phyloP scores from a whole-genome alignment of 768 basidiomycete genomes.

The Russula virescens region DNA sequence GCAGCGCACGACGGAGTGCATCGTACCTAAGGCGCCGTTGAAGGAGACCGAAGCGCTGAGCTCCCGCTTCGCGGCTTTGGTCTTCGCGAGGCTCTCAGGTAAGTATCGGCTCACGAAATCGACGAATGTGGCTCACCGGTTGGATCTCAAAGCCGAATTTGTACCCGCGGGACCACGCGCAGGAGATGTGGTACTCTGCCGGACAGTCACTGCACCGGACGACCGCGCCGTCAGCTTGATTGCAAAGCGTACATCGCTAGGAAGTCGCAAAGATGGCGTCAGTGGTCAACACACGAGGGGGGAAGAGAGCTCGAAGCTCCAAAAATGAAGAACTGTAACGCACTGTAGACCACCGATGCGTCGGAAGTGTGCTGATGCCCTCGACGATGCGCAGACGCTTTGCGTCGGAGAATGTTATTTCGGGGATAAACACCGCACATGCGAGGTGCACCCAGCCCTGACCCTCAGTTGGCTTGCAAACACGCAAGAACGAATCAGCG shows the following conservation, averaged over 20 bases:
- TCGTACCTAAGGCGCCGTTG: constrained; percentile 44
- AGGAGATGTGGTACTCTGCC: constrained; percentile 79
- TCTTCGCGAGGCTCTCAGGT: constrained; percentile 36
- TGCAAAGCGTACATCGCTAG: constrained; percentile 75
- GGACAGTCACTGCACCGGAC: constrained; percentile 80
- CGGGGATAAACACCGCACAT: constrained; percentile 83
- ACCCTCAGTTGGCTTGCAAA: constrained; percentile 87
- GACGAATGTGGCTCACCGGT: constrained; percentile 45
- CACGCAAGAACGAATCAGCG: constrained; percentile 61
- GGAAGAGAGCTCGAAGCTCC: no score
- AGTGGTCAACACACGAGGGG: constrained; percentile 11
- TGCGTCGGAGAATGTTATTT: constrained; percentile 78
- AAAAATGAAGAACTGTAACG: constrained; percentile 29
- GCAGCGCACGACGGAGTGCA: constrained; percentile 23
- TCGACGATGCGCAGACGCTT: constrained; percentile 72
- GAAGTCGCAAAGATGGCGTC: constrained; percentile 6
- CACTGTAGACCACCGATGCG: constrained; percentile 69
- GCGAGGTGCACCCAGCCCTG: constrained; percentile 90
- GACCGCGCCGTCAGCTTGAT: constrained; percentile 66
- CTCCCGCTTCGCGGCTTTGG: constrained; percentile 72
- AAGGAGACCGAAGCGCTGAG: constrained; percentile 61
- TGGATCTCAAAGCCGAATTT: constrained; percentile 92
- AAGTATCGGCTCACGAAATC: constrained; percentile 1
- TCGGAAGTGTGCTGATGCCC: constrained; percentile 69
- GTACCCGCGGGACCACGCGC: constrained; percentile 81